Conservation (phyloP, 169 alveolate species). For the Plasmodium coatneyi region DNA sequence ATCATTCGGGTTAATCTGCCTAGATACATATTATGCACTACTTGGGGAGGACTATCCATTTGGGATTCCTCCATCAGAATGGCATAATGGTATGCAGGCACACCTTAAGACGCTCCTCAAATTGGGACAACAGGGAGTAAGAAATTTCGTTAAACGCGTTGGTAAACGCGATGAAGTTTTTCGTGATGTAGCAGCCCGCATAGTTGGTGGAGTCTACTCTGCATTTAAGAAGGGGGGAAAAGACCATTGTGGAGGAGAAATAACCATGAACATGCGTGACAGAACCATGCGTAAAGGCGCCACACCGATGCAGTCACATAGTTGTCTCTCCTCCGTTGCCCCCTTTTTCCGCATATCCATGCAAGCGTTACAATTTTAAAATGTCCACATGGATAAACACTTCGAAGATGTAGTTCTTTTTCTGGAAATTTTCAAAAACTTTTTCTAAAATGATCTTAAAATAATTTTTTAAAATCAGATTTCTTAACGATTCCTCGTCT, state of each 20-base stretch:
- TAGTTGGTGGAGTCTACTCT: slow-evolving; percentile 38
- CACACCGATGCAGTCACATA: background rate
- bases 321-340: background rate
- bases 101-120: slow-evolving; percentile 31
- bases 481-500: slow-evolving; percentile 14
- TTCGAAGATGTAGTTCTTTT: slow-evolving; percentile 50
- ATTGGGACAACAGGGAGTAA: slow-evolving; percentile 27
- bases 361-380: slow-evolving; percentile 37
- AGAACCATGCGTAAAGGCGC: background rate
- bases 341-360: background rate
- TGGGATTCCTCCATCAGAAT: background rate
- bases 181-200: slow-evolving; percentile 17
- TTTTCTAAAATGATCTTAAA: slow-evolving; percentile 45
- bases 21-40: background rate
- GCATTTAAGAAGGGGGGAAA: background rate
- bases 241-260: background rate
- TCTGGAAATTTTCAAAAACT: slow-evolving; percentile 36
- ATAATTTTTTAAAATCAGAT: slow-evolving; percentile 32
- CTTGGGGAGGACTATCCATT: background rate
- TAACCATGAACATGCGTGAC: background rate
- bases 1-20: background rate
- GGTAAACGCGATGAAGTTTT: slow-evolving; percentile 19
- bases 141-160: slow-evolving; percentile 26
- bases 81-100: background rate
- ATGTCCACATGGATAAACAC: slow-evolving; percentile 52